Base-by-base conservation (phyloP, 345 rosid species). In the Boechera divaricarpa region DNA sequence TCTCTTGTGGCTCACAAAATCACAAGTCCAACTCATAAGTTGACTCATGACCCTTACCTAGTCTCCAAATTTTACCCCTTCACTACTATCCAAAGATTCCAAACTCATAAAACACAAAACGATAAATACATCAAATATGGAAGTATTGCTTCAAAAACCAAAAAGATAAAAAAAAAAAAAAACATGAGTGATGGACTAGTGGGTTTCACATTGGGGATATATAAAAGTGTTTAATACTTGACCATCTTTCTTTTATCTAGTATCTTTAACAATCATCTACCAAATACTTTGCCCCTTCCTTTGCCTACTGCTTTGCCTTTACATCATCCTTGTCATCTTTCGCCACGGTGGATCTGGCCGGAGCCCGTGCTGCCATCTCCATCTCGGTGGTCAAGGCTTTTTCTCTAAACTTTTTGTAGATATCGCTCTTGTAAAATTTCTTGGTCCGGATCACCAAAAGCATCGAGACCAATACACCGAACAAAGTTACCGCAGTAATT, bases 351-450 rank as follows among this genome's bases (percentile, higher is more conserved):
- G 69, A 39, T 67, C n/a, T 78, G 7, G 68, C 10, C 2, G 1
- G 2, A 29, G 63, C 52, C 0, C 36, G 31, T 0, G 12, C 44
- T 11, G 63, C 82, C 77, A 63, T 48, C 61, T 52, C 74, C 47
- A n/a, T 72, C 68, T 78, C 85, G 0, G 32, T 69, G 1, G 60
- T 63, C 11, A 65, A 15, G 0, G 70, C 75, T 38, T 79, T 80
- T 60, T 76, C 80, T 60, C 83, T 79, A 72, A 77, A 87, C 75
- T 78, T 86, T 73, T 83, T 76, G 71, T 83, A 87, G 33, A 85
- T 80, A 61, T 87, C 90, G 61, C 88, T 73, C 39, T 65, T 79
- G 77, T 87, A 87, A 61, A 87, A 85, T 36, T 80, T 72, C 4
- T 59, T 80, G 7, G 88, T 87, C 81, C 90, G 77, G 8, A 80